Conservation (phyloP, 2,329 filamentous ascomycete genomes). For the Aspergillus phoenicis region DNA sequence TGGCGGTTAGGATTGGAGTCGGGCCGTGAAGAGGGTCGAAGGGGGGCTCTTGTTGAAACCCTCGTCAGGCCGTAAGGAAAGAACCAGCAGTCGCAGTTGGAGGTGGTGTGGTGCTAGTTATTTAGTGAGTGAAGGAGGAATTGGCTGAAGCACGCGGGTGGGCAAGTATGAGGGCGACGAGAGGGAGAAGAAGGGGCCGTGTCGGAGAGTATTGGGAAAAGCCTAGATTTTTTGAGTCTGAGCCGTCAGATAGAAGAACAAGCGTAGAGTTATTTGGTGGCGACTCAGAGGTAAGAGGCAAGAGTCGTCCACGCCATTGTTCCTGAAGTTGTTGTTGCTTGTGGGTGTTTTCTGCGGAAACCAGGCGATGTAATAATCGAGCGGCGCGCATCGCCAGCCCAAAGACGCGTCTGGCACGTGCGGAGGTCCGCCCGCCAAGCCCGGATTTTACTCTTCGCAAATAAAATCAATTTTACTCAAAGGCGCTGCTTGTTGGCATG, state of each 20-base stretch:
- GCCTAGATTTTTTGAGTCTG: no score
- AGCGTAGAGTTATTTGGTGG: no score
- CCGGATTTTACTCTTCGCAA: background rate
- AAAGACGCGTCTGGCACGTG: slow-evolving; percentile 28
- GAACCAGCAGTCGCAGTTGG: background rate
- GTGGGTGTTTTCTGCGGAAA: background rate
- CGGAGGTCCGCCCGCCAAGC: slow-evolving; percentile 23
- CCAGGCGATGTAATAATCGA: slow-evolving; percentile 8
- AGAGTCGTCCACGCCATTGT: background rate
- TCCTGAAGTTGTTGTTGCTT: background rate
- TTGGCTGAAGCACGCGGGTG: background rate
- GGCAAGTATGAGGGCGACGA: background rate
- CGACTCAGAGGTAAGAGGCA: background rate
- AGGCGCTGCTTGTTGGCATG: background rate
- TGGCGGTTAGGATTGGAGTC: slow-evolving; percentile 44
- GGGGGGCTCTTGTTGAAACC: background rate
- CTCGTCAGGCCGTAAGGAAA: no score
- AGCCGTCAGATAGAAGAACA: no score
- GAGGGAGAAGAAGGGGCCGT: background rate
- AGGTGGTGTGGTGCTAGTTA: background rate
- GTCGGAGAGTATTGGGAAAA: background rate
- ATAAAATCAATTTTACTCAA: no score
- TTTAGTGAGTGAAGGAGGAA: background rate
- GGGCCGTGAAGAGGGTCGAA: slow-evolving; percentile 11
- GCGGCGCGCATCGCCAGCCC: slow-evolving; percentile 17